Evolutionary conservation across 805 yeast genomes (phyloP).

Genomic region (Metschnikowia matae): DNA sequence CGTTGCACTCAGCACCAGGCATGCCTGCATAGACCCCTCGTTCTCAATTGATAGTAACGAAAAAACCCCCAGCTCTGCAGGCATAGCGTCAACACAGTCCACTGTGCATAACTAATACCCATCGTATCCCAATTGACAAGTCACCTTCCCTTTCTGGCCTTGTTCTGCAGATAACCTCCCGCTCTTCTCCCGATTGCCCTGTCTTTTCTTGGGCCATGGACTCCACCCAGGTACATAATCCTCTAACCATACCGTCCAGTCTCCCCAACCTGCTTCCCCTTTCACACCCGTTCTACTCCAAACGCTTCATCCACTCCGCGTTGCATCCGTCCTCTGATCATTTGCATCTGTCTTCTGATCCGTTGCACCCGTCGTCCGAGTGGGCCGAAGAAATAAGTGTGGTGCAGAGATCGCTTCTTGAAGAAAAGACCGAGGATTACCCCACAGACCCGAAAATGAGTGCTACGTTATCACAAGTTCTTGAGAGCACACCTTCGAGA

Average conservation of each 20-base stretch:
- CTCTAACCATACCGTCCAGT: neutral
- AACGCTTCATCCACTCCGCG: conserved; percentile 8
- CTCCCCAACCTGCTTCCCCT: neutral
- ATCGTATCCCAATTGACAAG: neutral
- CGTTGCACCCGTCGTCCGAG: no score
- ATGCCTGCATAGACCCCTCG: neutral
- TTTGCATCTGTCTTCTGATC: no score
- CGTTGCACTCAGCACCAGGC: neutral
- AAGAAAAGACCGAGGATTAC: conserved; percentile 1
- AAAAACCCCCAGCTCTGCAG: conserved; percentile 3
- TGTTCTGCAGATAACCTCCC: neutral
- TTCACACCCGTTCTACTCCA: conserved; percentile 7
- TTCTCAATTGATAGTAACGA: neutral
- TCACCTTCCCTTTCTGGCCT: neutral
- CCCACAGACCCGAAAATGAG: conserved; percentile 7
- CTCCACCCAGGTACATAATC: conserved; percentile 7
- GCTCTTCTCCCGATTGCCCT: neutral
- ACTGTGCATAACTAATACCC: neutral
- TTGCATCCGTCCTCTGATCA: conserved; percentile 11
- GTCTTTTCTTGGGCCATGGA: conserved; percentile 6
- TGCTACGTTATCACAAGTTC: neutral
- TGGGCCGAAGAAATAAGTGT: conserved; percentile 6
- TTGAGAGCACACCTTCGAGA: conserved; percentile 10
- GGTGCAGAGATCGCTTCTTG: neutral
- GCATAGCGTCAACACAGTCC: conserved; percentile 2